Percentiles rank a stretch among this genome's conserved stretches.
phyloP scores from a whole-genome alignment of 2,329 filamentous ascomycete species.

The Myotisia sp. region DNA sequence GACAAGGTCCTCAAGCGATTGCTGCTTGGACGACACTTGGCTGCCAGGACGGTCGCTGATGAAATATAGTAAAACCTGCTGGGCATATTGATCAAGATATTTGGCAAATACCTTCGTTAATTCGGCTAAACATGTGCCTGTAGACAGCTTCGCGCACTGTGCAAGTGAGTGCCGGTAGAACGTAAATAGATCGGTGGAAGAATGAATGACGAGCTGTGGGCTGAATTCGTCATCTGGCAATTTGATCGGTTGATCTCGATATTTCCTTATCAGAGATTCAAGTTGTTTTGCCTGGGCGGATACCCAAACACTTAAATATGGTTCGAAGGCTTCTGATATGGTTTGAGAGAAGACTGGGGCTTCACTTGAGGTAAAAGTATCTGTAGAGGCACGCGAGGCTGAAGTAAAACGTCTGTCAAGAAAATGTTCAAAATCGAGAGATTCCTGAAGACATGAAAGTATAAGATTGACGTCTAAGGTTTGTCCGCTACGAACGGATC shows the following conservation, averaged over 20 bases:
- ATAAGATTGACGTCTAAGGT: constrained; percentile 81
- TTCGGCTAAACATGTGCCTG: constrained; percentile 72
- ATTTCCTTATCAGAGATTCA: constrained; percentile 69
- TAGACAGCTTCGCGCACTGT: constrained; percentile 92
- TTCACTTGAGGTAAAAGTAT: constrained; percentile 72
- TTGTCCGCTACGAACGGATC: constrained; percentile 67
- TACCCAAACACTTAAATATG: constrained; percentile 92
- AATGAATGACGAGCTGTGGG: constrained; percentile 73
- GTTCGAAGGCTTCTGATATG: constrained; percentile 93
- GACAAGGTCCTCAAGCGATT: constrained; percentile 57
- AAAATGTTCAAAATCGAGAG: constrained; percentile 88
- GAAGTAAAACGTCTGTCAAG: constrained; percentile 71
- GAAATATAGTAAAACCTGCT: constrained; percentile 71
- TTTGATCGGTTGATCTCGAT: constrained; percentile 66
- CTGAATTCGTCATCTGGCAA: constrained; percentile 84
- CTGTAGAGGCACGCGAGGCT: constrained; percentile 61
- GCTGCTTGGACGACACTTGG: constrained; percentile 38
- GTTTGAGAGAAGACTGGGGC: constrained; percentile 69
- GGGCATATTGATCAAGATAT: constrained; percentile 88
- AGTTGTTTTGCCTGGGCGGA: constrained; percentile 88
- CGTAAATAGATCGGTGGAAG: constrained; percentile 91
- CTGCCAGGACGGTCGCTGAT: constrained; percentile 45
- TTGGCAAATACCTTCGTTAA: constrained; percentile 74
- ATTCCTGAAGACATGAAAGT: constrained; percentile 82
- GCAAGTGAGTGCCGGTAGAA: constrained; percentile 88